Evolutionary conservation across 495 filamentous ascomycete species (phyloP), one percentile per base, ranked within the genome.

Genomic region (Sordaria brevicollis): DNA sequence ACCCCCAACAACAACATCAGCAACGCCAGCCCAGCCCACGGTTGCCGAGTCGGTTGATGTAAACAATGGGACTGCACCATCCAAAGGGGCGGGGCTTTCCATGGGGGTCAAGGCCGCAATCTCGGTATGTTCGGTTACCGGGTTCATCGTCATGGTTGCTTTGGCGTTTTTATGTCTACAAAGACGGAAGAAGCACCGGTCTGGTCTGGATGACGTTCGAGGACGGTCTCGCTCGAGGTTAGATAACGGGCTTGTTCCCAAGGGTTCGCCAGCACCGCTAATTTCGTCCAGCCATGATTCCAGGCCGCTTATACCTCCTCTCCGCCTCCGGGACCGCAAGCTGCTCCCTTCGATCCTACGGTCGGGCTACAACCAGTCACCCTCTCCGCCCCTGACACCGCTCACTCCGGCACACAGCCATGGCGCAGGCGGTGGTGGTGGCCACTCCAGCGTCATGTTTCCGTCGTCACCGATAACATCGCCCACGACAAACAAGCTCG

Each of bases 321-420:
- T 81, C 9, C 81, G 81, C 7, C 77, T 85, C 11, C 79, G 81
- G 65, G 81, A 85, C 62, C 77, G 82, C 25, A 79, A 72, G 34
- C 77, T 81, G 43, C 76, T 83, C 36, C 75, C 79, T 7, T 73
- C 80, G 21, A 77, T 81, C 69, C 76, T 81, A 62, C 77, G 75
- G 13, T 69, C 71, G 5, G 35, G 43, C 7, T 57, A 39, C 36
- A 74, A 70, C 71, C 77, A 77, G 17, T 76, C 76, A 4, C 69
- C 72, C 10, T 76, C 77, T 5, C 76, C 77, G 7, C 77, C 77
- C 0, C 57, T 80, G 21, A 76, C 77, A 0, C 74, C 75, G 0
- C 71, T 78, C 10, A 75, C 76, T 1, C 74, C 76, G 15, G 75
- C 77, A 9, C 76, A 76, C 71, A 74, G 68, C 67, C 67, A 70